Conservation (phyloP, 352 stramenopile species). For the Phytophthora sp. region DNA sequence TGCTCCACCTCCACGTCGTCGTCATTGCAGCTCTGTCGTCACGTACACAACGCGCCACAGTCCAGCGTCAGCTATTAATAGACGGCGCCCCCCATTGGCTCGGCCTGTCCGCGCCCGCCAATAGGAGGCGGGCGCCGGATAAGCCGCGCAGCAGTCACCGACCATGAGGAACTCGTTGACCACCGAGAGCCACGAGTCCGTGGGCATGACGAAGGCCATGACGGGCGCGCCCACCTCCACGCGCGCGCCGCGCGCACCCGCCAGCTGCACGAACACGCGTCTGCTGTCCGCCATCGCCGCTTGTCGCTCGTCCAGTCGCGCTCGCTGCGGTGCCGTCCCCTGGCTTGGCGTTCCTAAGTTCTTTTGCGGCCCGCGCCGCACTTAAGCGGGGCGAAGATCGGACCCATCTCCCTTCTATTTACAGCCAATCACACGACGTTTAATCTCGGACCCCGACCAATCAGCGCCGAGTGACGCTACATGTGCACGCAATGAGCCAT, state of each 20-base stretch:
- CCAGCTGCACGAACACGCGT: slow-evolving; percentile 79
- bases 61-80: slow-evolving; percentile 4
- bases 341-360: background rate
- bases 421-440: slow-evolving; percentile 12
- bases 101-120: background rate
- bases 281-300: slow-evolving; percentile 50
- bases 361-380: slow-evolving; percentile 15
- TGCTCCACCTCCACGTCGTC: slow-evolving; percentile 75
- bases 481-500: background rate
- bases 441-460: too few species aligned
- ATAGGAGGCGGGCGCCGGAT: background rate
- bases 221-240: slow-evolving; percentile 38
- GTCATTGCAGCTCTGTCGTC: slow-evolving; percentile 67
- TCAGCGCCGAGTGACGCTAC: too few species aligned
- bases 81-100: background rate
- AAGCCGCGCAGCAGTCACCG: background rate
- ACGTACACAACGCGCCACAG: slow-evolving; percentile 10
- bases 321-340: slow-evolving; percentile 12
- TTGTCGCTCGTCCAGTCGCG: slow-evolving; percentile 21
- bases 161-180: slow-evolving; percentile 88
- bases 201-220: slow-evolving; percentile 70
- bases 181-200: slow-evolving; percentile 63
- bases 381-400: slow-evolving; percentile 22
- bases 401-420: slow-evolving; percentile 5
- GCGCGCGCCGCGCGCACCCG: slow-evolving; percentile 26